These are phyloP conservation scores for Vitis hybrid DNA, from an alignment of 177 flowering plant genomes.

Conservation along the genomic window DNA sequence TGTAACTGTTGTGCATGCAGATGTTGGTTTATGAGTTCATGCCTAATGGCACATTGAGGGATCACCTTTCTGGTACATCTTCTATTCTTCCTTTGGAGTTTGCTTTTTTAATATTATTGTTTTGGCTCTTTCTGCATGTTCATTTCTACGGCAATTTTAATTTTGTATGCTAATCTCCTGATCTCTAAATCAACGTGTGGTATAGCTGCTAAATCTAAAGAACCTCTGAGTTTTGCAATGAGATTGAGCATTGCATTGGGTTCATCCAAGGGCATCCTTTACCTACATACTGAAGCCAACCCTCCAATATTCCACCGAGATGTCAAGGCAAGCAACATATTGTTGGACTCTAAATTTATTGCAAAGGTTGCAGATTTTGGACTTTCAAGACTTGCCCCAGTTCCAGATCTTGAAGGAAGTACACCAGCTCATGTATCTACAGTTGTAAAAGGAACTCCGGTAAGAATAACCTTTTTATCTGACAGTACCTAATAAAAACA, in stretches of 20 bases:
- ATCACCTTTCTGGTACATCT: conserved; percentile 55
- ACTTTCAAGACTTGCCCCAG: conserved; percentile 75
- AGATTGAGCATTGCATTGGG: conserved; percentile 62
- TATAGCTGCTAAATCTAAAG: conserved; percentile 39
- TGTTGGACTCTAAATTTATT: conserved; percentile 55
- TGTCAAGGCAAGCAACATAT: conserved; percentile 75
- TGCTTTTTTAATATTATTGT: too few relatives aligned
- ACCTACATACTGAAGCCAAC: conserved; percentile 78
- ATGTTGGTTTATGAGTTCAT: conserved; percentile 75
- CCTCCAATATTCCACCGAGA: conserved; percentile 87
- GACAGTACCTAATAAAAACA: too few relatives aligned
- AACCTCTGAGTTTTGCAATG: conserved; percentile 39
- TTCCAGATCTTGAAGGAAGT: conserved; percentile 52
- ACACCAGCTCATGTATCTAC: conserved; percentile 69
- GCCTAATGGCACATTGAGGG: conserved; percentile 61
- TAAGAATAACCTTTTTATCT: conserved; percentile 16
- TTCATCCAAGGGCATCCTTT: conserved; percentile 76
- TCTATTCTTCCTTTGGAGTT: not conserved
- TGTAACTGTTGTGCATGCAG: conserved; percentile 28
- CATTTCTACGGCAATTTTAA: not conserved
- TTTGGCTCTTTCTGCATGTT: not conserved
- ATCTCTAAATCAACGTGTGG: not conserved
- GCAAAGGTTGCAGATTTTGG: conserved; percentile 91
- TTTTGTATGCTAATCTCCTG: not conserved
- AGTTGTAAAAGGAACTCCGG: conserved; percentile 81